Conservation (phyloP, 768 basidiomycete species). For the Lepiota subincarnata region DNA sequence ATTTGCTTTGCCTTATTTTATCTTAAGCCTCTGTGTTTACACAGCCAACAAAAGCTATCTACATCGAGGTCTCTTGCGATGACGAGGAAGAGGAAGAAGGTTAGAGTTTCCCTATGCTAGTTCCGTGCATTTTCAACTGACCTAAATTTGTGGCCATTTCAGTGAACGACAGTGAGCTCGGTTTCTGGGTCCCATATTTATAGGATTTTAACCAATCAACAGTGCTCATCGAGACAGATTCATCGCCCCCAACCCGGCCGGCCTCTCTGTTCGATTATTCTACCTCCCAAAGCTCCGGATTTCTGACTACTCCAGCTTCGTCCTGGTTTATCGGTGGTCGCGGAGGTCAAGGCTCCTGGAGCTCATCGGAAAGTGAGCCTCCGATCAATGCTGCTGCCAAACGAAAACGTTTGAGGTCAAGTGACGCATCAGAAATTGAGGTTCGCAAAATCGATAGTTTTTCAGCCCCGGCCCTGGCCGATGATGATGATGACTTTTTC, state of each 20-base stretch:
- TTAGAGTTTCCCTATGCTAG: neutral
- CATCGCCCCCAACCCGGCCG: neutral
- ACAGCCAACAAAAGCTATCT: neutral
- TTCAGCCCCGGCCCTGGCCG: neutral
- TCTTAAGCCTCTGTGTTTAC: neutral
- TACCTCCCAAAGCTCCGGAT: neutral
- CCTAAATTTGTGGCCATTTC: neutral
- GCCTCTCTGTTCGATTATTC: neutral
- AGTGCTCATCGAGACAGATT: neutral
- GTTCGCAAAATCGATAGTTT: neutral
- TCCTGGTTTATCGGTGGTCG: neutral
- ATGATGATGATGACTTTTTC: neutral
- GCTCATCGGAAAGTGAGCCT: neutral
- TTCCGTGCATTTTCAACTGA: neutral
- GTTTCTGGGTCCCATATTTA: neutral
- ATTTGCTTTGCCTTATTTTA: neutral
- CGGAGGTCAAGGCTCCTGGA: neutral
- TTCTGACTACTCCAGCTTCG: neutral
- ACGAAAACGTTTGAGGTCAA: constrained; percentile 2
- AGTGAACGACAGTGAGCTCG: constrained; percentile 5
- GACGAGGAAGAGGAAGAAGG: constrained; percentile 8
- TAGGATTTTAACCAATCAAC: neutral
- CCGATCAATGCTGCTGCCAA: neutral
- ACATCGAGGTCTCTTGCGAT: neutral
- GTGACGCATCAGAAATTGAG: neutral